Base-by-base conservation (phyloP, 2,329 filamentous ascomycete species). In the Aspergillus sojae region DNA sequence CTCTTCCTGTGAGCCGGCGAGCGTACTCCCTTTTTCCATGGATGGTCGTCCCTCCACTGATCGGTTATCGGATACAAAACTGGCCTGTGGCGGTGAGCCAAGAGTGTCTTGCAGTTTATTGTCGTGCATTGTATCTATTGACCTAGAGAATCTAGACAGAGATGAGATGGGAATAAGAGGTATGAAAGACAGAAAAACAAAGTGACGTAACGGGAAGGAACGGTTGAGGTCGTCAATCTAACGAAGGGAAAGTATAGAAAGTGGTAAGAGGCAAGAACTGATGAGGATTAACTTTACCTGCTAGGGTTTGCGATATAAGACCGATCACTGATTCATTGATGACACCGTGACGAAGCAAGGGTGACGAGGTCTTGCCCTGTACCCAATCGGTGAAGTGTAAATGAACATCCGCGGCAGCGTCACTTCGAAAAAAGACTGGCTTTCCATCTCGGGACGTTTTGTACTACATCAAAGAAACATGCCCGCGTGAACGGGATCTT, bases 1-100 rank as follows among this genome's bases (percentile, higher is more conserved):
- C 26, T 39, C 62, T 11, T 56, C 58, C 5, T 60, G 57, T 7
- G 66, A 69, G 26, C 69, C 56, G 4, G 66, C 64, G 12, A 71
- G 60, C 3, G 68, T 71, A 28, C 67, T 70, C 11, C 68, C 70
- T 48, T 71, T 68, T 48, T 72, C 72, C 30, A 66, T 72, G 9
- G 67, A 67, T n/a, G 48, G 57, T 7, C 41, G 32, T 26, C 32
- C 28, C n/a, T 30, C 56, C 21, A 21, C 10, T 30, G 55, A n/a
- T 5, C 11, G 7, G 9, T 5, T 32, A 16, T 57, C 60, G 10
- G 43, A n/a, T 67, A 12, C 66, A 59, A 50, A 48, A 45, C 11
- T 48, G 55, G 41, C 28, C 56, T 32, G 57, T 57, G 9, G 64
- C 58, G 11, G 53, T 50, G 23, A 39, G 32, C 34, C 5, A 48